Evolutionary conservation across 225 moss, liverwort and hornwort species (phyloP).

Genomic region (Neckera pumila): DNA sequence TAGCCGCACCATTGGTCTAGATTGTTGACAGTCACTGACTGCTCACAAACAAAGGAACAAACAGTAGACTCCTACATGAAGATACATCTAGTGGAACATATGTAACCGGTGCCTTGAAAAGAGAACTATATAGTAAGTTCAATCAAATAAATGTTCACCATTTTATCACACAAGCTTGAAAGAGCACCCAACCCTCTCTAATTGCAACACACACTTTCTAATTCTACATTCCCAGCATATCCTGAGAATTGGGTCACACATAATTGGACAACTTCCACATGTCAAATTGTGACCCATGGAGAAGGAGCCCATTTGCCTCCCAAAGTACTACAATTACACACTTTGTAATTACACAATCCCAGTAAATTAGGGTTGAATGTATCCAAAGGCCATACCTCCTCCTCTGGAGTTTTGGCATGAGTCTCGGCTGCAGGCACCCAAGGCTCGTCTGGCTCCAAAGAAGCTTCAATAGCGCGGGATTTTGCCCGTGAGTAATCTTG

Average conservation of each 20-base stretch:
- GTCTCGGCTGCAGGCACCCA: slow-evolving; percentile 28
- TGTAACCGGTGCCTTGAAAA: neutral
- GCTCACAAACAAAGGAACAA: neutral
- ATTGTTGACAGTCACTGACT: neutral
- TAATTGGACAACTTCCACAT: neutral
- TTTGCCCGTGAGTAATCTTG: slow-evolving; percentile 35
- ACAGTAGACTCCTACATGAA: neutral
- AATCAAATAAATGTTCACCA: neutral
- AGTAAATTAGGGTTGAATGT: neutral
- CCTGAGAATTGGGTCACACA: neutral
- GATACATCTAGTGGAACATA: neutral
- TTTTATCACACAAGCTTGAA: too few relatives aligned
- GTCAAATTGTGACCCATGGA: neutral
- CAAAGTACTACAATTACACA: neutral
- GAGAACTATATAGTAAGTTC: neutral
- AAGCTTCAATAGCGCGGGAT: slow-evolving; percentile 52
- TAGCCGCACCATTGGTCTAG: too few relatives aligned
- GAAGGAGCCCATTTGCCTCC: neutral
- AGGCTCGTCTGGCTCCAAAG: slow-evolving; percentile 37
- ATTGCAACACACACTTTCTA: neutral
- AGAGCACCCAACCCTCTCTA: neutral
- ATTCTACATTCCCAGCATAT: neutral
- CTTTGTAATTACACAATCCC: neutral
- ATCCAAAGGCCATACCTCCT: slow-evolving; percentile 13
- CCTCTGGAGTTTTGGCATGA: slow-evolving; percentile 22